phyloP scores from a whole-genome alignment of 225 moss, liverwort and hornwort genomes.

The Rhytidiadelphus loreus region DNA sequence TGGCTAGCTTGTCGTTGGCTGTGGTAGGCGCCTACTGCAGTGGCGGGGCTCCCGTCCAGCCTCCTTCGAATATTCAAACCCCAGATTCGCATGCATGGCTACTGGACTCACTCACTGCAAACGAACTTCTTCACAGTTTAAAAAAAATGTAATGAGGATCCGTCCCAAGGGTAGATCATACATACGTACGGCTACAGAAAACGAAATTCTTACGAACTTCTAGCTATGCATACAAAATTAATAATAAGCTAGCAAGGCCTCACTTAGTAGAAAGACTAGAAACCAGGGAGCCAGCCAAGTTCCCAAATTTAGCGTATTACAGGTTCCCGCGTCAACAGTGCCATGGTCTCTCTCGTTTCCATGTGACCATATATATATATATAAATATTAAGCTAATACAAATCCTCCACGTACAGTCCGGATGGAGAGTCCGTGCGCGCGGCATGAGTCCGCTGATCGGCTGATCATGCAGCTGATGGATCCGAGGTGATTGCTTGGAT shows the following conservation, averaged over 20 bases:
- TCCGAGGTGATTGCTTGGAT: background rate
- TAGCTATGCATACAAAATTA: background rate
- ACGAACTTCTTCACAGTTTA: background rate
- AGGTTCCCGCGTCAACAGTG: background rate
- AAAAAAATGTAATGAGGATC: background rate
- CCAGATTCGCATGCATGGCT: background rate
- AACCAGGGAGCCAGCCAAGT: background rate
- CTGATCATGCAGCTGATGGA: background rate
- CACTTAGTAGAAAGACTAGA: background rate
- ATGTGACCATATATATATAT: background rate
- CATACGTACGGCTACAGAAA: background rate
- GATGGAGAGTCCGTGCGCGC: background rate
- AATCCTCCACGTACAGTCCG: background rate
- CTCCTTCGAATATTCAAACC: background rate
- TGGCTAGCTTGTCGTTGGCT: background rate
- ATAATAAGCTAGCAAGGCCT: background rate
- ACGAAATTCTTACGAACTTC: background rate
- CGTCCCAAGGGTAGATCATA: no score
- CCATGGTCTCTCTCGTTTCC: background rate
- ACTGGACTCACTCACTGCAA: background rate
- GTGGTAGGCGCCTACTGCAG: background rate
- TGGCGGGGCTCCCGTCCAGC: background rate
- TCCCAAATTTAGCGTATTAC: background rate
- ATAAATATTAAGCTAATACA: background rate
- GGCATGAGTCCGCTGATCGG: background rate